phyloP scores from a whole-genome alignment of 129 eudicot species.

The Centaurea solstitialis region DNA sequence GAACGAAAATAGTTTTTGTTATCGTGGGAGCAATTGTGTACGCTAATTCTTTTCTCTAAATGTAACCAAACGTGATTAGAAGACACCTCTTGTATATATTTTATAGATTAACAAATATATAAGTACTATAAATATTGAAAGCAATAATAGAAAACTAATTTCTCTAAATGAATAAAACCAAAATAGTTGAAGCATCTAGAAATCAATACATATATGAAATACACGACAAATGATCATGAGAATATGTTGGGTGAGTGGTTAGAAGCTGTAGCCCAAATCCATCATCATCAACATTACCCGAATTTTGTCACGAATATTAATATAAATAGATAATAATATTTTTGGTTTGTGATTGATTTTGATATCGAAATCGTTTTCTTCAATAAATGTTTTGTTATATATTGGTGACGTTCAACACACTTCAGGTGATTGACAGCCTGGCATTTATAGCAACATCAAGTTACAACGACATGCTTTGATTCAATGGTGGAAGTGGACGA shows the following conservation, averaged over 20 bases:
- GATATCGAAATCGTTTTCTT: neutral
- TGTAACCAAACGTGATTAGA: neutral
- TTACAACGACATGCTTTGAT: too few species aligned
- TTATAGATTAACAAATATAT: neutral
- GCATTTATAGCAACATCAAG: neutral
- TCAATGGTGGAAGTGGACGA: too few species aligned
- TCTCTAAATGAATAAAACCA: neutral
- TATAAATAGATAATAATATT: neutral
- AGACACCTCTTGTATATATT: neutral
- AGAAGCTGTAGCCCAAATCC: neutral
- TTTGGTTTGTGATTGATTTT: neutral
- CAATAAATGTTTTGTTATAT: neutral
- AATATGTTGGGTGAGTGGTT: neutral
- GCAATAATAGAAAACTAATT: neutral
- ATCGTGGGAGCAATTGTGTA: neutral
- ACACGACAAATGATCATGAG: conserved; percentile 6
- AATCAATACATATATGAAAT: neutral
- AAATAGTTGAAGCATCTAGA: conserved; percentile 18
- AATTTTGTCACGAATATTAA: neutral
- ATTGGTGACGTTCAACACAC: neutral
- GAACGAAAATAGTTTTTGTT: neutral
- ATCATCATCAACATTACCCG: neutral
- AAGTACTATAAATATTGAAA: neutral
- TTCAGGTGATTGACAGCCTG: neutral
- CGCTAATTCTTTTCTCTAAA: neutral